Evolutionary conservation across 768 basidiomycete genomes (phyloP).

Genomic region (Hydnomerulius pinastri): DNA sequence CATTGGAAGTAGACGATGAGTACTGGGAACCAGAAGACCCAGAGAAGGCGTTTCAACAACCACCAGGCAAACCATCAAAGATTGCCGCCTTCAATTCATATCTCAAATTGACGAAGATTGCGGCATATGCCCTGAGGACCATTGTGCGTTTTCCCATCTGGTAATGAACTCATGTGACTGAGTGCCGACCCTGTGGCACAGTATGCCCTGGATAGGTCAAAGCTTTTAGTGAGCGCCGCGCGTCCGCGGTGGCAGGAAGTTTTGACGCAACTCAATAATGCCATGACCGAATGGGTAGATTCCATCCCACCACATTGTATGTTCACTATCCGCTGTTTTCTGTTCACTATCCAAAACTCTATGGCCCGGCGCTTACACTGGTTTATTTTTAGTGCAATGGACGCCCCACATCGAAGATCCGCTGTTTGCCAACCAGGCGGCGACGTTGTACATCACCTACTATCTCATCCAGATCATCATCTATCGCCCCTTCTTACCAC

Average conservation of each 20-base stretch:
- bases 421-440: conserved; percentile 56
- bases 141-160: conserved; percentile 47
- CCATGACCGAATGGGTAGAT: conserved; percentile 73
- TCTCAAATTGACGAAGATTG: conserved; percentile 67
- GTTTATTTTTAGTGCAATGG: conserved; percentile 52
- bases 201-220: conserved; percentile 75
- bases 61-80: conserved; percentile 54
- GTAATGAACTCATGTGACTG: not conserved
- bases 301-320: conserved; percentile 67
- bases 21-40: conserved; percentile 67
- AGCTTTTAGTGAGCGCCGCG: conserved; percentile 52
- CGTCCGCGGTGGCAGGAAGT: conserved; percentile 58
- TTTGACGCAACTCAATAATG: conserved; percentile 65
- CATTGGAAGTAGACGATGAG: conserved; percentile 80
- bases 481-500: conserved; percentile 67
- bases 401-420: conserved; percentile 50
- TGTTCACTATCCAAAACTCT: not conserved
- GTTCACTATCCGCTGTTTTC: too few relatives aligned
- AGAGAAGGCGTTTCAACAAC: conserved; percentile 64
- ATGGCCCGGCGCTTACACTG: not conserved
- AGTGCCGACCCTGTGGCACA: conserved; percentile 26
- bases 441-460: conserved; percentile 57
- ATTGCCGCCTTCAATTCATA: conserved; percentile 64
- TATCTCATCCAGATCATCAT: conserved; percentile 66
- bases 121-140: conserved; percentile 67